phyloP scores from a whole-genome alignment of 2,329 filamentous ascomycete genomes.

The Alternaria triticimaculans region DNA sequence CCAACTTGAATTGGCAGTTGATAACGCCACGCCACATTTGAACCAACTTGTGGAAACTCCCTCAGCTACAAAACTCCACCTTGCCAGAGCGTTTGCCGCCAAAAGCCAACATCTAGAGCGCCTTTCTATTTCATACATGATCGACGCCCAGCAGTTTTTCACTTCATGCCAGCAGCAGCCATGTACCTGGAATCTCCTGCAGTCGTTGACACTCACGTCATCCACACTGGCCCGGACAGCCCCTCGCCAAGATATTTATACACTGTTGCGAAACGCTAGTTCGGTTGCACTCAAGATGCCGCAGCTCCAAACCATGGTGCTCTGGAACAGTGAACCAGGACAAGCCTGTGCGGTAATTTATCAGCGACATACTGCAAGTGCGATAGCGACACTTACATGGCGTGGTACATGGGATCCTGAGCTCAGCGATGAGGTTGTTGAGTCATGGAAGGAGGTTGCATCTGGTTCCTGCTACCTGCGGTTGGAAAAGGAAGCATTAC shows the following conservation, averaged over 20 bases:
- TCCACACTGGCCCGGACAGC: slow-evolving; percentile 22
- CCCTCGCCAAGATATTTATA: slow-evolving; percentile 22
- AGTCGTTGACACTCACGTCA: slow-evolving; percentile 29
- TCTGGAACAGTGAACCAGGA: slow-evolving; percentile 28
- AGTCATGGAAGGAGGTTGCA: slow-evolving; percentile 21
- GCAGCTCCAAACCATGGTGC: slow-evolving; percentile 29
- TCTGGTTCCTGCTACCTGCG: neutral
- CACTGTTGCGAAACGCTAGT: slow-evolving; percentile 29
- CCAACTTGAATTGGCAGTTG: slow-evolving; percentile 24
- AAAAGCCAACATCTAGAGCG: slow-evolving; percentile 27
- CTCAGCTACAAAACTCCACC: slow-evolving; percentile 20
- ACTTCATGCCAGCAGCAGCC: slow-evolving; percentile 29
- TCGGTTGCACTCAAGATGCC: slow-evolving; percentile 26
- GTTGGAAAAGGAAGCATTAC: slow-evolving; percentile 20
- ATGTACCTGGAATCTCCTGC: slow-evolving; percentile 28
- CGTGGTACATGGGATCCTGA: slow-evolving; percentile 28
- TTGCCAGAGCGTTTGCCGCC: slow-evolving; percentile 26
- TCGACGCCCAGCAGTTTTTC: slow-evolving; percentile 30
- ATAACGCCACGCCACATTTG: slow-evolving; percentile 22
- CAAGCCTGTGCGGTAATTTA: slow-evolving; percentile 28
- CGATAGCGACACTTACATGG: slow-evolving; percentile 28
- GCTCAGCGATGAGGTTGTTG: slow-evolving; percentile 25
- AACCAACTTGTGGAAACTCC: slow-evolving; percentile 18
- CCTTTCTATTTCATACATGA: slow-evolving; percentile 31
- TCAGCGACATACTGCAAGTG: slow-evolving; percentile 24